Conservation (phyloP, 2,329 filamentous ascomycete genomes). For the Zarea fungicola region DNA sequence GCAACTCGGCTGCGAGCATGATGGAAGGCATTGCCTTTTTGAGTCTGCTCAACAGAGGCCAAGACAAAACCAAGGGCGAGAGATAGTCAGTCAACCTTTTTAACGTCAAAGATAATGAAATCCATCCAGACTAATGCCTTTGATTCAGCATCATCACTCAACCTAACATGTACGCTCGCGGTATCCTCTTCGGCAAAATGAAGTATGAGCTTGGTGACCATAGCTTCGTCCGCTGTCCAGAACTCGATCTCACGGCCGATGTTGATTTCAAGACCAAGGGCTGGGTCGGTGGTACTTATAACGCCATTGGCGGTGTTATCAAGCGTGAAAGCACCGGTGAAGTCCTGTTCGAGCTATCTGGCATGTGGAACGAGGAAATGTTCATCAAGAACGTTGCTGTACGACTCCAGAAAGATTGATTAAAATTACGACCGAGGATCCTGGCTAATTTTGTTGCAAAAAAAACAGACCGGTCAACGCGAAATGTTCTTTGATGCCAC, state of each 20-base stretch:
- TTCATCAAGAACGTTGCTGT: conserved; percentile 77
- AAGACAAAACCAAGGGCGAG: conserved; percentile 62
- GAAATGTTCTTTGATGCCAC: conserved; percentile 85
- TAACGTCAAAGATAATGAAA: no score
- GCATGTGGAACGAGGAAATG: conserved; percentile 94
- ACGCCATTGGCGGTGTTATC: conserved; percentile 88
- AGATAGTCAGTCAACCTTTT: conserved; percentile 65
- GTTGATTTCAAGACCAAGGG: conserved; percentile 99
- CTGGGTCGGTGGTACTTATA: conserved; percentile 94
- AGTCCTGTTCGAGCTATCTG: conserved; percentile 83
- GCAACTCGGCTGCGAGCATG: conserved; percentile 94
- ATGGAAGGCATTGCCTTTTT: conserved; percentile 96
- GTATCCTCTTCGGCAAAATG: conserved; percentile 98
- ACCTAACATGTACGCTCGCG: conserved; percentile 97
- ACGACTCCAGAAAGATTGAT: conserved; percentile 15
- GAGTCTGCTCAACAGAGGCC: conserved; percentile 71
- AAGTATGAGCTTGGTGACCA: conserved; percentile 98
- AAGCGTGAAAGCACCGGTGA: conserved; percentile 85
- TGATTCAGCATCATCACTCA: conserved; percentile 52
- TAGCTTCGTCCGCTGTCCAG: conserved; percentile 86
- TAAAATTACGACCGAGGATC: background rate
- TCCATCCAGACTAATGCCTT: background rate
- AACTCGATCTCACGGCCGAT: conserved; percentile 79
- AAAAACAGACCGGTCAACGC: conserved; percentile 72
- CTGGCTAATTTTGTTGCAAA: background rate